Evolutionary conservation across 345 rosid species (phyloP).

Genomic region (Euphorbia tirucalli): DNA sequence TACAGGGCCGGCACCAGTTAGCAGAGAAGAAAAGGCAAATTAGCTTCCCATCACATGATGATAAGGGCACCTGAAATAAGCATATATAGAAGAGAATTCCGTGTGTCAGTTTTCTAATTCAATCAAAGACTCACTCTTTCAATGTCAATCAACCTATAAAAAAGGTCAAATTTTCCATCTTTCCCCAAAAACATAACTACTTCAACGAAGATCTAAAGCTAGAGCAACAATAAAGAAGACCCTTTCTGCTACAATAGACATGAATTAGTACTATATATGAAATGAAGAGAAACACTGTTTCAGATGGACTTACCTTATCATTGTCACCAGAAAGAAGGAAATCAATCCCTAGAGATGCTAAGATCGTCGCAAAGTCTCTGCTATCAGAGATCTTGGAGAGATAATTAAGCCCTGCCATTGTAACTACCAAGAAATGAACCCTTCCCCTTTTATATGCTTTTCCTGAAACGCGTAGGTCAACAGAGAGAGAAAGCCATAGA

Average conservation of each 20-base stretch:
- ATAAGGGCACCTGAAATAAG: conserved; percentile 51
- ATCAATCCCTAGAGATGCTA: conserved; percentile 56
- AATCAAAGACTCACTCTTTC: neutral
- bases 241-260: neutral
- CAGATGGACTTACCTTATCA: conserved; percentile 38
- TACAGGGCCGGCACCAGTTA: conserved; percentile 88
- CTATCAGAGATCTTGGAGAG: conserved; percentile 22
- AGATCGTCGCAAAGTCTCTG: conserved; percentile 35
- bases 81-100: neutral
- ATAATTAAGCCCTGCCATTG: conserved; percentile 39
- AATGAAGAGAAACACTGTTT: neutral
- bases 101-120: neutral
- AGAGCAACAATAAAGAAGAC: neutral
- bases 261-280: neutral
- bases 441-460: conserved; percentile 18
- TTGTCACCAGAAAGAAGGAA: conserved; percentile 53
- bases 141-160: neutral
- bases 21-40: conserved; percentile 77
- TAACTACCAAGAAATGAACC: conserved; percentile 12
- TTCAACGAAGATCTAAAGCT: neutral
- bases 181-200: conserved; percentile 1
- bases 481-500: neutral
- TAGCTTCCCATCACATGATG: conserved; percentile 46
- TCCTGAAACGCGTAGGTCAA: conserved; percentile 1
- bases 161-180: neutral